Percentiles rank a stretch among this genome's conserved stretches.
Conservation (phyloP, 2,329 filamentous ascomycete species). For the Tolypocladium sp. region DNA sequence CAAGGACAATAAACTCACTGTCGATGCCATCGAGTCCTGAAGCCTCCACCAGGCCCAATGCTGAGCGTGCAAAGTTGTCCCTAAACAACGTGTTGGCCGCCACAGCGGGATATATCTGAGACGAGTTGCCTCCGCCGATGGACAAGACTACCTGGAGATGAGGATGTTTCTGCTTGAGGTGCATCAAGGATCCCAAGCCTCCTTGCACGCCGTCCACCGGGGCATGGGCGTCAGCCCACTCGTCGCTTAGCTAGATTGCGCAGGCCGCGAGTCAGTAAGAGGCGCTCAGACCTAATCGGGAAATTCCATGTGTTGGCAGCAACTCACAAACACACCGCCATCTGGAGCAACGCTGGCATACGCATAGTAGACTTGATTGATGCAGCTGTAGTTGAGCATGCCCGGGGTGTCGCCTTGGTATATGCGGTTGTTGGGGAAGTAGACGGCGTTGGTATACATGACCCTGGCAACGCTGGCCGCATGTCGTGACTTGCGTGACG, state of each 20-base stretch:
- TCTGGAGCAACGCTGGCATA: constrained; percentile 67
- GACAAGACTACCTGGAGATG: constrained; percentile 70
- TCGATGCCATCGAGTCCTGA: constrained; percentile 58
- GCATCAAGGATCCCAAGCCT: constrained; percentile 63
- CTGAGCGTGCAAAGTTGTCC: constrained; percentile 63
- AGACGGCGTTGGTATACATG: constrained; percentile 65
- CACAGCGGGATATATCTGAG: constrained; percentile 58
- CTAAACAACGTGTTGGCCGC: constrained; percentile 50
- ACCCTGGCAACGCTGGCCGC: constrained; percentile 33
- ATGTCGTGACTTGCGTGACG: constrained; percentile 35
- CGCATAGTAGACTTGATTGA: constrained; percentile 77
- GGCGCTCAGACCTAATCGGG: constrained; percentile 1
- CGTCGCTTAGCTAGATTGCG: constrained; percentile 58
- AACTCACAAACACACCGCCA: constrained; percentile 64
- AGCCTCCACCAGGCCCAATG: constrained; percentile 56
- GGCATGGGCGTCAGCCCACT: constrained; percentile 65
- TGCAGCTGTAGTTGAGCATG: constrained; percentile 63
- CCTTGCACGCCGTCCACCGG: constrained; percentile 63
- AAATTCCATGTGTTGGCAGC: constrained; percentile 1
- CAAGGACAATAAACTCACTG: constrained; percentile 36
- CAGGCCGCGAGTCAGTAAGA: constrained; percentile 14
- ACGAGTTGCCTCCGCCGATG: constrained; percentile 59
- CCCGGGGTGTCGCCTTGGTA: constrained; percentile 67
- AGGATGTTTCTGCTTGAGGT: constrained; percentile 61
- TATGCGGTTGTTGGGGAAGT: constrained; percentile 73